Conservation (phyloP, 2,329 filamentous ascomycete species). For the Lachnellula willkommii region DNA sequence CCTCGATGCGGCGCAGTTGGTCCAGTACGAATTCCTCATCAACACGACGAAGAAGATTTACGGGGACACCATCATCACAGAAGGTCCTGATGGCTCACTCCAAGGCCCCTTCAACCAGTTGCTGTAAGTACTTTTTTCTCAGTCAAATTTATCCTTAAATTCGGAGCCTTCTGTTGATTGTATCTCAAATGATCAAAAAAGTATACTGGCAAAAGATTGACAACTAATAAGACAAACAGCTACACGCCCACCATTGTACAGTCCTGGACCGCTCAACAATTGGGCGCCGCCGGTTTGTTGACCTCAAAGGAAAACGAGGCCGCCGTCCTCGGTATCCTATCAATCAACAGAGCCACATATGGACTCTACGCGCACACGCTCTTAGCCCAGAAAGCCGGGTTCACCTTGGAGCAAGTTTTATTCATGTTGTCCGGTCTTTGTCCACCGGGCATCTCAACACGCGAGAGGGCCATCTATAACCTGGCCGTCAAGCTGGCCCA, state of each 20-base stretch:
- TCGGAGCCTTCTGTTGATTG: too few relatives aligned
- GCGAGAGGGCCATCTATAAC: neutral
- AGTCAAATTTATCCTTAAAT: neutral
- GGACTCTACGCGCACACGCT: slow-evolving; percentile 1
- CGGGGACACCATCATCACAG: neutral
- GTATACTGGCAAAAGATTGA: neutral
- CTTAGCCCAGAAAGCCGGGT: neutral
- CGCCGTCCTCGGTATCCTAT: neutral
- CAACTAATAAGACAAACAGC: neutral
- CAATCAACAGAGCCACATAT: neutral
- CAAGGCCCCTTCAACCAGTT: neutral
- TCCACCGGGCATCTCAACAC: neutral
- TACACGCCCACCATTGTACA: neutral
- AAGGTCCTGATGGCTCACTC: neutral
- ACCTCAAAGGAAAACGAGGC: neutral
- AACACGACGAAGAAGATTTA: neutral
- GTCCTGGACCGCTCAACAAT: neutral
- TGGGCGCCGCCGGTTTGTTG: neutral
- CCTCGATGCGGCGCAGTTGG: neutral
- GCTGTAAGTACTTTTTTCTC: neutral
- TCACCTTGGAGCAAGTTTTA: neutral
- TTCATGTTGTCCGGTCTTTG: neutral
- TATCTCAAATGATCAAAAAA: neutral
- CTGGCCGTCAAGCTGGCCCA: neutral
- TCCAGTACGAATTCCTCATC: neutral